Evolutionary conservation across 2,329 filamentous ascomycete genomes (phyloP).

Genomic region (Didymella segeticola): DNA sequence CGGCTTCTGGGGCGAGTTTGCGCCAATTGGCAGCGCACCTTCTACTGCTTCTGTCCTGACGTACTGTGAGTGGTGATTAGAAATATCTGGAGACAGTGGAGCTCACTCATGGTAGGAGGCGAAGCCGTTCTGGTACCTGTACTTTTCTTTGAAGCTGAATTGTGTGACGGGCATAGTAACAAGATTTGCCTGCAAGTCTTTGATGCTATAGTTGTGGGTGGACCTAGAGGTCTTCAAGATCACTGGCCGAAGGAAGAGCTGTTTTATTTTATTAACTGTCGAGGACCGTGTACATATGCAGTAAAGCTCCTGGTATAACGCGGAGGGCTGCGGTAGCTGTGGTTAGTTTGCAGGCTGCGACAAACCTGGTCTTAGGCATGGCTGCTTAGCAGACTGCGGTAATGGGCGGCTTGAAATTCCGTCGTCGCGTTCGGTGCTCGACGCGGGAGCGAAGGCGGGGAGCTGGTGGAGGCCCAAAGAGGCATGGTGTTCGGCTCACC

Average conservation of each 20-base stretch:
- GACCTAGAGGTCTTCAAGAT: too few relatives aligned
- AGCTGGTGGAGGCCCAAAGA: constrained; percentile 9
- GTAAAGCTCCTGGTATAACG: background rate
- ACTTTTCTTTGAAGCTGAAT: constrained; percentile 70
- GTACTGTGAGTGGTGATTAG: constrained; percentile 14
- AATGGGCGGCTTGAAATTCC: constrained; percentile 41
- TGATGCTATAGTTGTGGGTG: too few relatives aligned
- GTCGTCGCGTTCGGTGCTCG: constrained; percentile 15
- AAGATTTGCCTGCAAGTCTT: too few relatives aligned
- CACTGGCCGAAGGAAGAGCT: too few relatives aligned
- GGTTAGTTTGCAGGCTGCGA: background rate
- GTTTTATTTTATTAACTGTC: too few relatives aligned
- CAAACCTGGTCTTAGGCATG: constrained; percentile 25
- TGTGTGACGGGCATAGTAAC: constrained; percentile 73
- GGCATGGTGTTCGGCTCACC: constrained; percentile 26
- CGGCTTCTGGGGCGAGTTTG: constrained; percentile 83
- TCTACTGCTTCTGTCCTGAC: constrained; percentile 76
- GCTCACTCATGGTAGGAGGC: constrained; percentile 76
- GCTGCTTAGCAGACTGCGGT: constrained; percentile 27
- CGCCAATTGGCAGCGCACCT: constrained; percentile 74
- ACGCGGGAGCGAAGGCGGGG: constrained; percentile 25
- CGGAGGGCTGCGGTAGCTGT: constrained; percentile 1
- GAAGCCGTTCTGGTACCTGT: constrained; percentile 82
- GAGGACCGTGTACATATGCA: background rate
- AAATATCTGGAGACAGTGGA: background rate